Base-by-base conservation (phyloP, 495 filamentous ascomycete genomes). In the Lindgomyces ingoldianus region DNA sequence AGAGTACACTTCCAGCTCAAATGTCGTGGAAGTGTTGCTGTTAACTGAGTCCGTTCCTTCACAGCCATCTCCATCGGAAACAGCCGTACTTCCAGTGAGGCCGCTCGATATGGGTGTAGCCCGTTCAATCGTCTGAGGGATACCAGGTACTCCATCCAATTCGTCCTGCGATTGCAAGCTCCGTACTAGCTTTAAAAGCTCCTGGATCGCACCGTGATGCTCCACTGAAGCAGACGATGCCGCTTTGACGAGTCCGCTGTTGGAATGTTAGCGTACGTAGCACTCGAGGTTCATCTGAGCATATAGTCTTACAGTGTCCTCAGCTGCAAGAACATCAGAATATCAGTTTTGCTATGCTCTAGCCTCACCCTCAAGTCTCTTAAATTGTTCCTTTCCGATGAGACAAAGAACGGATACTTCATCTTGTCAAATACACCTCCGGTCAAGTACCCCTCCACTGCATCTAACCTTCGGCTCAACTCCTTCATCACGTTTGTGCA, bases 401-500 rank as follows among this genome's bases (percentile, higher is more conserved):
- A 14, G 12, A 48, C 45, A 48, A 48, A 22, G 45, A 48, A 48
- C 6, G 45, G 45, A 22, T 48, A 48, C 19, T 48, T 48, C 18
- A 48, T 48, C 19, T 22, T 48, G 45, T 48, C 45, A 14, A 14
- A 48, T 14, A 22, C 45, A 48, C 45, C 45, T 19, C 45, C 45
- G 45, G 10, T 48, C 12, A 48, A 22, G 45, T 48, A 48, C 45
- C 45, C 19, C 21, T 48, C 45, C 11, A 48, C 45, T 48, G 8
- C 19, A 14, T 48, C 45, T 22, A 48, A 14, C 18, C 19, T 14
- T 19, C 11, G 45, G 8, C 8, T 48, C 8, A 48, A 14, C 11
- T 48, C 45, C 12, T 48, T 48, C 45, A 48, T 48, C 18, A 48
- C 45, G 6, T 14, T 48, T 8, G 45, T 48, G 45, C 45, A 48